Percentiles rank a stretch among this genome's conserved stretches.
phyloP scores from a whole-genome alignment of 148 eudicot species.

The Rhododendron williamsianum region DNA sequence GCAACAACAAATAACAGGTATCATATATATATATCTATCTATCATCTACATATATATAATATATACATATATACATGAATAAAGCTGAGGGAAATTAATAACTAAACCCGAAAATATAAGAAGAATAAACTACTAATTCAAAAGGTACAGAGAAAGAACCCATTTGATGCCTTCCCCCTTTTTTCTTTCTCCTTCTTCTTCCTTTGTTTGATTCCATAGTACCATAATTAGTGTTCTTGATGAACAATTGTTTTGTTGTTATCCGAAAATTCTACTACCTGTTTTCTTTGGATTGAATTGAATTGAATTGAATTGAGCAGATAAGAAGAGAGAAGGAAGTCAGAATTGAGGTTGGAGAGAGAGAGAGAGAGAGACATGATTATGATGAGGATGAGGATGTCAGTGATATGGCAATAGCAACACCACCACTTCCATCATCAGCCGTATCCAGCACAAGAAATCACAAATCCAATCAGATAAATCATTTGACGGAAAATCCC shows the following conservation, averaged over 20 bases:
- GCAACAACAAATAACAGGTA: conserved; percentile 38
- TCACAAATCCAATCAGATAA: conserved; percentile 4
- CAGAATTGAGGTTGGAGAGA: neutral
- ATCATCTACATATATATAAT: neutral
- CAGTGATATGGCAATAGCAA: conserved; percentile 31
- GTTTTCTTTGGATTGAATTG: conserved; percentile 10
- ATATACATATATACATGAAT: neutral
- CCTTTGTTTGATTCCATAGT: neutral
- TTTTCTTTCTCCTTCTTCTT: neutral
- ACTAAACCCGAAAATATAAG: neutral
- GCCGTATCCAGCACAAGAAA: conserved; percentile 9
- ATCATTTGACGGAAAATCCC: neutral
- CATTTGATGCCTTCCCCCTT: conserved; percentile 4
- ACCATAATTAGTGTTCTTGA: neutral
- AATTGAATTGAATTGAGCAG: conserved; percentile 11
- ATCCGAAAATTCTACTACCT: neutral
- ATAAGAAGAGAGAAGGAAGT: conserved; percentile 3
- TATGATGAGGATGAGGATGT: conserved; percentile 10
- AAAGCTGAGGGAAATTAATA: conserved; percentile 10
- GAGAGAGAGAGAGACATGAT: neutral
- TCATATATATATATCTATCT: neutral
- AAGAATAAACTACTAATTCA: neutral
- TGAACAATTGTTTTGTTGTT: neutral
- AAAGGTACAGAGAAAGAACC: neutral
- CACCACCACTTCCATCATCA: conserved; percentile 6